Base-by-base conservation (phyloP, 179 eudicot species). In the Heliamphora pulchella region DNA sequence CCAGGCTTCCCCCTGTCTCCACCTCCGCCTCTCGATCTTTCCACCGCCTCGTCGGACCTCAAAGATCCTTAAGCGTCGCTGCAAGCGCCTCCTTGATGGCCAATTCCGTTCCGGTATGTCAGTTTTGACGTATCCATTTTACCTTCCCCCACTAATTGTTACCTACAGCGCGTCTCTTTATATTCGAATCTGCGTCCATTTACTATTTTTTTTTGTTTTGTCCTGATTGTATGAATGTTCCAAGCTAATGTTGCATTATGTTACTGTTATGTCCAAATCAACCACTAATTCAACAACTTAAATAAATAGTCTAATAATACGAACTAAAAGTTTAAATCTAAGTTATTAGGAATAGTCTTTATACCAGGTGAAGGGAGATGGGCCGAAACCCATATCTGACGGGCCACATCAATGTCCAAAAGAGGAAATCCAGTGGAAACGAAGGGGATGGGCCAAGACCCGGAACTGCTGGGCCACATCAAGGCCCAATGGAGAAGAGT, bases 81-180 rank as follows among this genome's bases (percentile, higher is more conserved):
- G 47, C 83, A 15, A 11, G 61, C 65, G 61, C 46, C 63, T 77
- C 88, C 61, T 79, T 84, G 48, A 79, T n/a, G 71, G 77, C 76
- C 83, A 87, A 82, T 80, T 85, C 89, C 57, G 75, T 85, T 17
- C 84, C 85, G 83, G 91, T 88, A 44, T 50, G 80, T 74, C 50
- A 13, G 43, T 15, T 58, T 58, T 0, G 62, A 63, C 57, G 48
- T 61, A 77, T 22, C 18, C 39, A 17, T 50, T 2, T 61, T 41
- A 57, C 43, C 53, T 43, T 18, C 6, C 68, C 5, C 43, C 46
- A 8, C 2, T 0, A n/a, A 17, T 62, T 9, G n/a, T 57, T 2
- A 41, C 58, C 44, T 70, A 1, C 62, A 3, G 3, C 14, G n/a
- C 17, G 18, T 51, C 54, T 71, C 20, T 71, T 4, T 3, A 5